Conservation (phyloP, 1,284 basidiomycete species). For the Sparassis latifolia region DNA sequence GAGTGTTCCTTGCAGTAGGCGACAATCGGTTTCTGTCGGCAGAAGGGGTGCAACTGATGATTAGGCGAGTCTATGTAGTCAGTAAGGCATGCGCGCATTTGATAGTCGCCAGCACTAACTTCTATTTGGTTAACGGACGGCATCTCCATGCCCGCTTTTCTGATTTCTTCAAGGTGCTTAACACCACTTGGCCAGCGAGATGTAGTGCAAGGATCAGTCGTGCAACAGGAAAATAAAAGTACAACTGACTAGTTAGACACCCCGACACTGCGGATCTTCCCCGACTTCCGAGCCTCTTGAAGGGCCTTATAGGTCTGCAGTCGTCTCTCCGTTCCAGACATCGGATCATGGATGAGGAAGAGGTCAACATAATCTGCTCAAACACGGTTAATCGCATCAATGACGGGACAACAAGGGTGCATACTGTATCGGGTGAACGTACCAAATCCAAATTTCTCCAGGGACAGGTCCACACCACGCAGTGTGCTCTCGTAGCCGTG, state of each 20-base stretch:
- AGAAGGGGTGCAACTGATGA: conserved; percentile 72
- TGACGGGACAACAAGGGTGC: neutral
- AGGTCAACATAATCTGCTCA: conserved; percentile 48
- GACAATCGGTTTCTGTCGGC: conserved; percentile 77
- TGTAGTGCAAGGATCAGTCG: neutral
- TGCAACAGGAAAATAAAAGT: neutral
- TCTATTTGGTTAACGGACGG: conserved; percentile 86
- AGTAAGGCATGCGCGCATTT: neutral
- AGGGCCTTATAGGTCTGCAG: conserved; percentile 41
- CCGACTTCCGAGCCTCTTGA: conserved; percentile 39
- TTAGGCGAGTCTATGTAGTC: neutral
- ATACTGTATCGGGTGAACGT: neutral
- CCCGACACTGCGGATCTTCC: conserved; percentile 50
- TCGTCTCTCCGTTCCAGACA: conserved; percentile 35
- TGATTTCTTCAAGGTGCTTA: conserved; percentile 75
- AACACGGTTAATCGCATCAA: neutral
- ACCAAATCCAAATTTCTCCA: conserved; percentile 18
- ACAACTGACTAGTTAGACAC: conserved; percentile 59
- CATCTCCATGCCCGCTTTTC: conserved; percentile 47
- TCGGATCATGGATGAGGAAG: conserved; percentile 53
- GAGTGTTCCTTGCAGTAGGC: conserved; percentile 63
- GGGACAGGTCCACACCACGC: conserved; percentile 18
- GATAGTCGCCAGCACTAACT: conserved; percentile 27
- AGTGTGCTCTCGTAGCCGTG: conserved; percentile 23
- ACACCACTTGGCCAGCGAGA: conserved; percentile 42